Percentiles rank a stretch among this genome's conserved stretches.
Evolutionary conservation across 78 protist genomes (phyloP).

Genomic region (Planoprotostelium fungivorum): DNA sequence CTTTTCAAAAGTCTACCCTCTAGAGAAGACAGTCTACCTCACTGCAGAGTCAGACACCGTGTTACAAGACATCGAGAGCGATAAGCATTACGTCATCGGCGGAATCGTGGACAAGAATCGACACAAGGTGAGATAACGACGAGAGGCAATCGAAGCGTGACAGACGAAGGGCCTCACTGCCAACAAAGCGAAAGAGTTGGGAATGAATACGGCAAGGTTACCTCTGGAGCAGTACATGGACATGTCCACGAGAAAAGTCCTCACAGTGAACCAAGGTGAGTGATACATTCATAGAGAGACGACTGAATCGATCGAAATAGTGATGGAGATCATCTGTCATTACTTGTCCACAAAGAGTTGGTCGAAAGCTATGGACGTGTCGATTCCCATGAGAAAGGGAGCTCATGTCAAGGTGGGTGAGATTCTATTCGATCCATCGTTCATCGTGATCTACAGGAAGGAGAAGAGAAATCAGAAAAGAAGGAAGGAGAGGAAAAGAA

Average conservation of each 20-base stretch:
- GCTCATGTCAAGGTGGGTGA: background rate
- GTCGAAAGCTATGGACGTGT: conserved; percentile 1
- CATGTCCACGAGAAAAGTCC: conserved; percentile 17
- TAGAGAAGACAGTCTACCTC: conserved; percentile 2
- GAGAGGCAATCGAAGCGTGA: too few relatives aligned
- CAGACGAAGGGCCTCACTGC: conserved; percentile 3
- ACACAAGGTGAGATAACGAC: conserved; percentile 25
- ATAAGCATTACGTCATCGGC: conserved; percentile 45
- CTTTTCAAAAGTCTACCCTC: background rate
- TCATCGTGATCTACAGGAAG: background rate
- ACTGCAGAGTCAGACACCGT: conserved; percentile 7
- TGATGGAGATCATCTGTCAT: conserved; percentile 16
- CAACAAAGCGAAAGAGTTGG: background rate
- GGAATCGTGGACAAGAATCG: conserved; percentile 62
- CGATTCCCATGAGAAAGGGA: conserved; percentile 11
- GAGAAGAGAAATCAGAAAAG: background rate
- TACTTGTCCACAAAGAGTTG: background rate
- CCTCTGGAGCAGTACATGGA: conserved; percentile 30
- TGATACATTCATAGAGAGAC: background rate
- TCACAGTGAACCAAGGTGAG: conserved; percentile 44
- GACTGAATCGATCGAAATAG: background rate
- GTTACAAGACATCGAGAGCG: conserved; percentile 3
- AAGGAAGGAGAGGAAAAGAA: background rate
- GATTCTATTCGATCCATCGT: too few relatives aligned
- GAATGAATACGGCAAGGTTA: conserved; percentile 12